Base-by-base conservation (phyloP, 805 yeast species). In the Grigorovia yakushimaensis region DNA sequence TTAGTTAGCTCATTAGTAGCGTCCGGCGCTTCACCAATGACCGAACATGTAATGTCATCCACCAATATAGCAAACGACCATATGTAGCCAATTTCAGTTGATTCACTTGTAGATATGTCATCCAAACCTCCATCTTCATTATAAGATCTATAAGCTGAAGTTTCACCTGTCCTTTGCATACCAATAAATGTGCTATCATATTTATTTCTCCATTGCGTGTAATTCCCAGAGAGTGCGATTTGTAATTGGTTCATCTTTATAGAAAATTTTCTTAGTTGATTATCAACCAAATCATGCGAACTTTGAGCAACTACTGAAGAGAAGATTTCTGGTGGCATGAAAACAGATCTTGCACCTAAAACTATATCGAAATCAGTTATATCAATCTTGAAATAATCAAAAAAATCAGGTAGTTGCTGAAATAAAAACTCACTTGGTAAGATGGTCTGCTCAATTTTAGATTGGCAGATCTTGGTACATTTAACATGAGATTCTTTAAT, bases 281-380 rank as follows among this genome's bases (percentile, higher is more conserved):
- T 72, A 49, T 61, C 61, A 3, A 71, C 65, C n/a, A 69, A 52
- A 51, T 72, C 75, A 42, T 68, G 67, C 20, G 64, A 57, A 39
- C 70, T 62, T 39, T 65, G 69, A 2, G 67, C 47, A 8, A 61
- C 62, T 1, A 64, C 44, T 3, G 52, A 47, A 20, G 69, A 61
- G 42, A 71, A 62, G 1, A 66, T 53, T 21, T 67, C 69, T 18
- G 69, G 64, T 4, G 74, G 71, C 56, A 73, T 58, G 43, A 73
- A 60, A 2, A 73, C 63, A 1, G 77, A 73, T 37, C 78, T 63
- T 8, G 73, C 65, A 3, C 76, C 76, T 11, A 71, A 41, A 3
- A 60, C 47, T 1, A 68, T 24, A 2, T 50, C 51, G 5, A 67
- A 53, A 13, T 59, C 54, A 13, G 48, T 43, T 6, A 62, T 41